Conservation (phyloP, 176 grass and related monocot species). For the Musa itinerans region DNA sequence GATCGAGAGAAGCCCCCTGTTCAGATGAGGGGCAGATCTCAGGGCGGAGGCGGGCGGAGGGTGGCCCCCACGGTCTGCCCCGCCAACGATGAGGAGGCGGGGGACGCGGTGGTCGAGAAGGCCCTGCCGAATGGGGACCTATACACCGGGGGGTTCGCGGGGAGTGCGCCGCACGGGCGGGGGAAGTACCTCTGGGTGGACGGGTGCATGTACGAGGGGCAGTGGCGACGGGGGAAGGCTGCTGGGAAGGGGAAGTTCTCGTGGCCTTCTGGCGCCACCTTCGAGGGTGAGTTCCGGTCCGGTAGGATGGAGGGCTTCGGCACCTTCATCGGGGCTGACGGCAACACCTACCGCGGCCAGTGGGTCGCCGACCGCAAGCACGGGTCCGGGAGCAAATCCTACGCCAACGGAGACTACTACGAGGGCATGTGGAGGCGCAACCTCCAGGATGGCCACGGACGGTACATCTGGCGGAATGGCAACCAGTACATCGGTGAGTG, state of each 20-base stretch:
- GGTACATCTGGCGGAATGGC: constrained; percentile 83
- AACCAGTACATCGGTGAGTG: constrained; percentile 97
- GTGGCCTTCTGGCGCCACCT: constrained; percentile 88
- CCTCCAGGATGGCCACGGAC: constrained; percentile 82
- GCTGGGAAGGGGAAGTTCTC: constrained; percentile 82
- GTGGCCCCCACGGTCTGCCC: constrained; percentile 46
- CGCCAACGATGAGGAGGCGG: constrained; percentile 15
- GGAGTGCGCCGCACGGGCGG: constrained; percentile 57
- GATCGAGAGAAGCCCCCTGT: not conserved
- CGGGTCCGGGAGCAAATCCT: constrained; percentile 66
- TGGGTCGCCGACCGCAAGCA: constrained; percentile 78
- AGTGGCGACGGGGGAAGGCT: constrained; percentile 86
- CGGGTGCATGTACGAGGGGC: constrained; percentile 95
- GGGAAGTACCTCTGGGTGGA: constrained; percentile 93
- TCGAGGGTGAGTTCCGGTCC: constrained; percentile 78
- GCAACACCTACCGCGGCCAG: constrained; percentile 69
- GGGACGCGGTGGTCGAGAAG: constrained; percentile 54
- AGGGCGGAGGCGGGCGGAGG: constrained; percentile 27
- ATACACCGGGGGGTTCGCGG: constrained; percentile 56
- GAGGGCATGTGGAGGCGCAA: constrained; percentile 90
- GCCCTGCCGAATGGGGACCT: constrained; percentile 67
- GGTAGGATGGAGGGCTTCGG: constrained; percentile 88
- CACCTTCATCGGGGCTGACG: constrained; percentile 65
- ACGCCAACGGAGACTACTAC: constrained; percentile 90
- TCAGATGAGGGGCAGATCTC: not conserved